Base-by-base conservation (phyloP, 176 grass and related monocot species). In the Otatea glauca region DNA sequence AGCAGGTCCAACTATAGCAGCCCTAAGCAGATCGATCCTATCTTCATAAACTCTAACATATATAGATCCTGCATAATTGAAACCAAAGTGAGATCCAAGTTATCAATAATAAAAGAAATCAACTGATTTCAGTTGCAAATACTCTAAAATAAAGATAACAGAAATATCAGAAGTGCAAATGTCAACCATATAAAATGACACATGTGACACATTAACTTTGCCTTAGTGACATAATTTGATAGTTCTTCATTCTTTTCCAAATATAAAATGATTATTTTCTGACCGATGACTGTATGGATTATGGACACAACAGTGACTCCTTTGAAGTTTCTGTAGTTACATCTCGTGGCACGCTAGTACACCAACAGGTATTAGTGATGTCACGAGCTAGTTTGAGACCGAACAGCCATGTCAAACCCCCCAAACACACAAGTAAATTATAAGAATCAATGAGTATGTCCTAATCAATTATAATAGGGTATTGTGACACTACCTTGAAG, bases 11-110 rank as follows among this genome's bases (percentile, higher is more conserved):
- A 85, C 71, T 55, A 94, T 89, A 83, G 79, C 89, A 83, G 89
- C 89, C 77, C 89, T 92, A n/a, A 94, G 74, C 54, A 94, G 81
- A 78, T 94, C 92, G 38, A 86, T 94, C 81, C 89, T 89, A 34
- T 92, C 89, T 63, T 94, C 92, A 51, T 89, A 94, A 62, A 89
- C 82, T 67, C 92, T 87, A 70, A 92, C 89, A 80, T 91, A 88
- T 45, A 92, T 76, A 21, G 87, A 87, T 63, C 85, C 92, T 94
- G 81, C 59, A 68, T 34, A 78, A 78, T 20, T 80, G 69, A 83
- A 83, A 87, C 38, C 58, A 18, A 66, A 66, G 14, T 65, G 43
- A 84, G 82, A 47, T 58, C 53, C 83, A 78, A 27, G 44, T 43
- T 73, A 56, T n/a, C 43, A 78, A 15, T 20, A 41, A 41, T 23